These are phyloP conservation scores for Pythium dissimile DNA, from an alignment of 352 stramenopile genomes.

Conservation along the genomic window DNA sequence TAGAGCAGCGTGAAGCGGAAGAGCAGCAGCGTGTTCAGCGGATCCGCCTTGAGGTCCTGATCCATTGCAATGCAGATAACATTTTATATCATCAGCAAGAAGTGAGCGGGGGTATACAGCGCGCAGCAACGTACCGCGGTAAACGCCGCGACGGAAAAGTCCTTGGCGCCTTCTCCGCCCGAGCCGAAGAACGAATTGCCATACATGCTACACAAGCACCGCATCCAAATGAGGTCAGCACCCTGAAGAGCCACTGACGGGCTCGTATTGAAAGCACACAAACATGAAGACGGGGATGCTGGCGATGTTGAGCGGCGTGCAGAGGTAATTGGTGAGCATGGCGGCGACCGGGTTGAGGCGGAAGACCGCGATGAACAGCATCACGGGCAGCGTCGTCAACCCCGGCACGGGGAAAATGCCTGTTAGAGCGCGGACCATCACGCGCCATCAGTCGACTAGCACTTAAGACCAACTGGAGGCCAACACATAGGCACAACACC, in stretches of 20 bases:
- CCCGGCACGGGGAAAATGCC: conserved; percentile 79
- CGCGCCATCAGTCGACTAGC: neutral
- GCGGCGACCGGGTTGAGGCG: conserved; percentile 74
- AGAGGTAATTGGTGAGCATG: conserved; percentile 83
- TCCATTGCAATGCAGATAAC: neutral
- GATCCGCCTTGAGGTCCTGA: conserved; percentile 67
- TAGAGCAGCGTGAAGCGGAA: conserved; percentile 81
- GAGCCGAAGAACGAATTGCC: conserved; percentile 44
- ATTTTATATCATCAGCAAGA: neutral
- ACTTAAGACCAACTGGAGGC: neutral
- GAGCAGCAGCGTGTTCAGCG: conserved; percentile 63
- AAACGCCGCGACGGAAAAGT: conserved; percentile 69
- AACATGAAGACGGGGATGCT: conserved; percentile 81
- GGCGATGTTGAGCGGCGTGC: conserved; percentile 76
- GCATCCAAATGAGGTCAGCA: neutral
- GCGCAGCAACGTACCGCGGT: conserved; percentile 32
- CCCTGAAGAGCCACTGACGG: too few relatives aligned
- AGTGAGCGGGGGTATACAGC: too few relatives aligned
- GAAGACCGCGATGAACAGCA: conserved; percentile 76
- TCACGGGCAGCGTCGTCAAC: conserved; percentile 67
- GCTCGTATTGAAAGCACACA: too few relatives aligned
- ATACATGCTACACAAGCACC: conserved; percentile 55
- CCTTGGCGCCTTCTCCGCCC: conserved; percentile 35
- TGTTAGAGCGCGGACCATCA: conserved; percentile 4
- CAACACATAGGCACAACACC: neutral